These are phyloP conservation scores for Skeletonema marinoi DNA, from an alignment of 108 stramenopile genomes.

Conservation along the genomic window DNA sequence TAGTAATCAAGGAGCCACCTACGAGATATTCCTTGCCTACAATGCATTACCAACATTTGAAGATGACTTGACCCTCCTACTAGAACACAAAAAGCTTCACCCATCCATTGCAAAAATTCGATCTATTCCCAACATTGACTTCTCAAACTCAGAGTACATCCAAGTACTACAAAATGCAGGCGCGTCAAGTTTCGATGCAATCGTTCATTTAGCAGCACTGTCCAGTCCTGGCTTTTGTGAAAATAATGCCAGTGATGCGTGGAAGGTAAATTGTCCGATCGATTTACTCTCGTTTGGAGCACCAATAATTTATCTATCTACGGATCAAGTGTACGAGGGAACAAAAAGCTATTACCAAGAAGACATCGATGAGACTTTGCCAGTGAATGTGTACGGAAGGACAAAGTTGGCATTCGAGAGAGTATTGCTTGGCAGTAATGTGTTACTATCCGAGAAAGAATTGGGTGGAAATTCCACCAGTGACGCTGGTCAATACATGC, in stretches of 20 bases:
- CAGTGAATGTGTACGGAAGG: conserved; percentile 74
- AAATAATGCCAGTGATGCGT: conserved; percentile 51
- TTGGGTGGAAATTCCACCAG: conserved; percentile 6
- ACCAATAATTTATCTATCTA: conserved; percentile 68
- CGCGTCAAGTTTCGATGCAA: conserved; percentile 44
- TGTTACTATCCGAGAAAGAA: conserved; percentile 16
- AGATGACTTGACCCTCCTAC: conserved; percentile 6
- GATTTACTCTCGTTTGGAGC: conserved; percentile 38
- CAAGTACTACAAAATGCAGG: background rate
- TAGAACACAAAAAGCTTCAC: conserved; percentile 8
- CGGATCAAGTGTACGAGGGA: conserved; percentile 86
- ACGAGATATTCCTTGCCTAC: conserved; percentile 41
- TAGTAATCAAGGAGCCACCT: background rate
- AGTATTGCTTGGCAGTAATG: conserved; percentile 11
- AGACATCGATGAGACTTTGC: conserved; percentile 29
- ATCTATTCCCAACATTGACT: conserved; percentile 14
- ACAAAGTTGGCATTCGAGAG: conserved; percentile 72
- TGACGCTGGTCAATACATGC: background rate
- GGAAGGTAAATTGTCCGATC: conserved; percentile 57
- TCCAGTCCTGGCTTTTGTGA: conserved; percentile 63
- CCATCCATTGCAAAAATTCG: conserved; percentile 10
- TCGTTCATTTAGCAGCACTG: conserved; percentile 75
- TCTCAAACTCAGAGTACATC: conserved; percentile 5
- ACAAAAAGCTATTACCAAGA: conserved; percentile 50
- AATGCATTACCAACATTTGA: conserved; percentile 38